Conservation (phyloP, 495 filamentous ascomycete species). For the Pyrenula massariospora region DNA sequence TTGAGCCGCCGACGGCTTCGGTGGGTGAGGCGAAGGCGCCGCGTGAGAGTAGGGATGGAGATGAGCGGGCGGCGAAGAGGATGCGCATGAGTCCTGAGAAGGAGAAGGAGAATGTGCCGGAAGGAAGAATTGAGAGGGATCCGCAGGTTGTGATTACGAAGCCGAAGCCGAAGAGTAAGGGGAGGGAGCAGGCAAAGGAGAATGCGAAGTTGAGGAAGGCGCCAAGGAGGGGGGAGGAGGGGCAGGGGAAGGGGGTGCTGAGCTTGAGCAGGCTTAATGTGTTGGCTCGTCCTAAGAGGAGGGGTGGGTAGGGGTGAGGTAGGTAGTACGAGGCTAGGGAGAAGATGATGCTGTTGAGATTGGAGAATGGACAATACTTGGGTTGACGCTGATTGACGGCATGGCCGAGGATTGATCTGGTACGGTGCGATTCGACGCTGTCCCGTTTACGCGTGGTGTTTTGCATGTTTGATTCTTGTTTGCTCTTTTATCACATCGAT, state of each 20-base stretch:
- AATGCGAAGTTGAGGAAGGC: conserved; percentile 21
- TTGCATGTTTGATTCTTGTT: no score
- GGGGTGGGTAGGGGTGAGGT: neutral
- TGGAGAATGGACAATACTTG: no score
- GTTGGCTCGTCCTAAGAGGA: conserved; percentile 36
- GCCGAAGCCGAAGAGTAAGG: conserved; percentile 17
- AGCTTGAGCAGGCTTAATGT: conserved; percentile 39
- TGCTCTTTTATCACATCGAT: no score
- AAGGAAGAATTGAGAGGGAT: conserved; percentile 21
- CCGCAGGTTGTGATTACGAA: conserved; percentile 30
- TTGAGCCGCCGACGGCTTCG: neutral
- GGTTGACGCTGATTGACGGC: no score
- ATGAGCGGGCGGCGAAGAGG: neutral
- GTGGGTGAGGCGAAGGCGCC: neutral
- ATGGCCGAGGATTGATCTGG: no score
- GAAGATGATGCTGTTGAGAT: no score
- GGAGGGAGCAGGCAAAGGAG: conserved; percentile 23
- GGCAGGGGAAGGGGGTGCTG: conserved; percentile 22
- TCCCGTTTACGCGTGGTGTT: no score
- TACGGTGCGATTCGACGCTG: no score
- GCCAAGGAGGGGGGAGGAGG: neutral
- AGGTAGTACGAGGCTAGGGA: no score
- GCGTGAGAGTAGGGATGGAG: neutral
- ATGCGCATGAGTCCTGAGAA: neutral
- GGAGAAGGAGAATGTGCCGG: neutral